phyloP scores from a whole-genome alignment of 106 monocot species.

The Acanthochlamys bracteata region DNA sequence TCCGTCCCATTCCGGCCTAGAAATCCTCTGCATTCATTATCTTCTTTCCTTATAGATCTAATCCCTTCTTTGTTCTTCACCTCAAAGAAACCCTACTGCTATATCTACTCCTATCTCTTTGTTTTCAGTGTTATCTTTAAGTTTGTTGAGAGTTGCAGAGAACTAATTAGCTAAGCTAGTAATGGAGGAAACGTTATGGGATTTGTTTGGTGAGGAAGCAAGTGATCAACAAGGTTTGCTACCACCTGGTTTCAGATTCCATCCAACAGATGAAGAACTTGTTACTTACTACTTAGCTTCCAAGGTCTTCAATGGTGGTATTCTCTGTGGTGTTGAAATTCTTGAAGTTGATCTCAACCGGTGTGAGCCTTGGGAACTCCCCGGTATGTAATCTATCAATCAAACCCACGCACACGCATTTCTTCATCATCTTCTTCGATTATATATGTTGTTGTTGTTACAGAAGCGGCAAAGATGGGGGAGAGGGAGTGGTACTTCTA shows the following conservation, averaged over 20 bases:
- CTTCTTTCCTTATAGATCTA: not conserved
- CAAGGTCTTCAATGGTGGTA: conserved; percentile 77
- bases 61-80: conserved; percentile 14
- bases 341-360: conserved; percentile 85
- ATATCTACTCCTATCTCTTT: conserved; percentile 9
- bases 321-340: conserved; percentile 47
- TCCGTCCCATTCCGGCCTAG: not conserved
- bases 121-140: not conserved
- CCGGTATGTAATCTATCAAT: conserved; percentile 42
- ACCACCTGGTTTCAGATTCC: conserved; percentile 83
- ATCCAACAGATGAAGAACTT: conserved; percentile 88
- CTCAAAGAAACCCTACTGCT: not conserved
- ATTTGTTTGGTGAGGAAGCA: conserved; percentile 35
- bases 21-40: conserved; percentile 14
- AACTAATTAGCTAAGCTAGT: too few species aligned
- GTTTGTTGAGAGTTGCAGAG: too few species aligned
- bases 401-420: not conserved
- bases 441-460: not conserved
- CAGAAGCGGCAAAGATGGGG: conserved; percentile 82
- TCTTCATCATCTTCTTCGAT: not conserved
- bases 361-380: conserved; percentile 96
- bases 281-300: conserved; percentile 77
- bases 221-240: conserved; percentile 37
- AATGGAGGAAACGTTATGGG: conserved; percentile 35
- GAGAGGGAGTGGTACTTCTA: conserved; percentile 98